A percentile compares a stretch with the other conserved stretches of the same genome.
Conservation (phyloP, 148 eudicot species). For the Linanthus parryae region DNA sequence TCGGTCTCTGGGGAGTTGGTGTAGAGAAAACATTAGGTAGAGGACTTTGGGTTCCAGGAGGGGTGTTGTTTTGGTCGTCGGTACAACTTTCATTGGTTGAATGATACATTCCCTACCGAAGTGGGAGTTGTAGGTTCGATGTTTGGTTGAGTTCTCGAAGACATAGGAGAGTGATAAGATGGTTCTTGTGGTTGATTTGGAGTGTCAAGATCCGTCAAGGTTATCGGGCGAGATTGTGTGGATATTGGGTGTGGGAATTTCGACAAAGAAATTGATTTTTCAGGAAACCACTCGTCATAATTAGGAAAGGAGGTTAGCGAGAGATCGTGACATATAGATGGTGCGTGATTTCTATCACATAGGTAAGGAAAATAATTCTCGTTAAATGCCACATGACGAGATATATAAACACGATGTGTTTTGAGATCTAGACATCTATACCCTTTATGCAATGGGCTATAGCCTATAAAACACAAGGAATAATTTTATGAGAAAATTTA, state of each 20-base stretch:
- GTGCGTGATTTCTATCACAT: neutral
- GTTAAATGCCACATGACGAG: neutral
- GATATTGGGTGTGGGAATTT: neutral
- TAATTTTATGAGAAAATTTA: neutral
- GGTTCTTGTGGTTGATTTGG: neutral
- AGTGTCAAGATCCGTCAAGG: neutral
- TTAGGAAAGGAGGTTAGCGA: neutral
- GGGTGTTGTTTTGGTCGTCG: too few relatives aligned
- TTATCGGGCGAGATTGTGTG: too few relatives aligned
- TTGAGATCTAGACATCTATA: neutral
- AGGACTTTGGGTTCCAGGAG: too few relatives aligned
- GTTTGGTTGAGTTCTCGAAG: too few relatives aligned
- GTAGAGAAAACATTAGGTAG: too few relatives aligned
- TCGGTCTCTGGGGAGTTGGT: too few relatives aligned
- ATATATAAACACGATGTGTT: neutral
- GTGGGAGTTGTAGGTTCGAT: too few relatives aligned
- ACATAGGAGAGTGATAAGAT: neutral
- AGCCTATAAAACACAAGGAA: neutral
- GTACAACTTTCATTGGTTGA: too few relatives aligned
- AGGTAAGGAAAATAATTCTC: neutral
- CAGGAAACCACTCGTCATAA: neutral
- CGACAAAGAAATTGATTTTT: neutral
- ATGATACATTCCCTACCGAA: too few relatives aligned
- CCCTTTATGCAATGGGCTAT: neutral
- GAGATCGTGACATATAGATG: neutral